These are phyloP conservation scores for Rosa chinensis DNA, from an alignment of 306 rosid species.

Conservation along the genomic window DNA sequence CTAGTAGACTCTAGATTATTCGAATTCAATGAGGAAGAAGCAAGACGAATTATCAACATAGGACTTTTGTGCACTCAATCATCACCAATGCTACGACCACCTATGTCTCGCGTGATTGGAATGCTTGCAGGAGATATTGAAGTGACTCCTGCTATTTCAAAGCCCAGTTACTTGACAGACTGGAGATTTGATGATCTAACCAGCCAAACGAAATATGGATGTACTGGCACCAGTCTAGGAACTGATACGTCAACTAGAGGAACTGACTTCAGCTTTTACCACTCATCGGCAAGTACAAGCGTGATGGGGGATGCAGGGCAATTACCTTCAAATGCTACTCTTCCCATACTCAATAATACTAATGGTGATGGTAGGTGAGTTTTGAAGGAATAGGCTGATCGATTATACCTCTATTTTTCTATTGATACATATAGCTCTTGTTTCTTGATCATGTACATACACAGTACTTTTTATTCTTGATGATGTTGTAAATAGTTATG, in stretches of 20 bases:
- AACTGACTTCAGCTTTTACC: conserved; percentile 26
- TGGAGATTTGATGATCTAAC: conserved; percentile 55
- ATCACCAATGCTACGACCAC: conserved; percentile 54
- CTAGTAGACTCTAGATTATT: conserved; percentile 49
- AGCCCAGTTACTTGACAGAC: conserved; percentile 62
- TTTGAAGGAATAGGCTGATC: neutral
- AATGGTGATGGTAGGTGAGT: neutral
- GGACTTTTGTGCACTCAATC: conserved; percentile 66
- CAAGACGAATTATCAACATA: conserved; percentile 43
- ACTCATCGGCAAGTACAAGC: conserved; percentile 37
- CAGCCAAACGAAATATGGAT: neutral
- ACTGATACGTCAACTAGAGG: conserved; percentile 24
- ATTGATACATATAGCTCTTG: neutral
- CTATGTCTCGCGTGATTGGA: conserved; percentile 69
- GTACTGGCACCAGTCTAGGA: conserved; percentile 21
- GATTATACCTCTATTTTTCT: neutral
- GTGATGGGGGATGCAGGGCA: conserved; percentile 20
- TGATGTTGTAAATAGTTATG: neutral
- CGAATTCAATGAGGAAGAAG: conserved; percentile 47
- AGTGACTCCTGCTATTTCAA: conserved; percentile 46
- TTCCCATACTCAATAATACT: neutral
- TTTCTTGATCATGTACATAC: neutral
- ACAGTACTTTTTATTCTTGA: neutral
- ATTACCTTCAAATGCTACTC: conserved; percentile 21
- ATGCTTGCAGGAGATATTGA: conserved; percentile 65